Percentiles rank a stretch among this genome's conserved stretches.
Conservation (phyloP, 2,329 filamentous ascomycete genomes). For the Paecilomyces fulvus region DNA sequence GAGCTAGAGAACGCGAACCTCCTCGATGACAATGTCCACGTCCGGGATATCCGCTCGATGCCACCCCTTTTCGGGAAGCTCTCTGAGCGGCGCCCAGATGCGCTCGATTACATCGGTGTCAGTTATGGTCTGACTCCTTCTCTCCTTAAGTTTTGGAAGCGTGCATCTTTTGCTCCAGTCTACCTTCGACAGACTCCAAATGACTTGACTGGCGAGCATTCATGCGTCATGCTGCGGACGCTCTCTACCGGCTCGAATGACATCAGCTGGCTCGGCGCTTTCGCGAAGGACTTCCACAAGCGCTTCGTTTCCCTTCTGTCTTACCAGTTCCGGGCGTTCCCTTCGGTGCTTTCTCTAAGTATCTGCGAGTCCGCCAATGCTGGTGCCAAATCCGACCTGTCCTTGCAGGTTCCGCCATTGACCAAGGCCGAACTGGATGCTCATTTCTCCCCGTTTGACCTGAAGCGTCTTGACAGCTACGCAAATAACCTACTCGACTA, state of each 20-base stretch:
- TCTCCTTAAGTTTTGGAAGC: slow-evolving; percentile 97
- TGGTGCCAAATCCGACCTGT: slow-evolving; percentile 59
- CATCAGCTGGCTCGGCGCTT: slow-evolving; percentile 78
- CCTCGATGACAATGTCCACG: slow-evolving; percentile 77
- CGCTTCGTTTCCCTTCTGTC: slow-evolving; percentile 86
- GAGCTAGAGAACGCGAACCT: slow-evolving; percentile 70
- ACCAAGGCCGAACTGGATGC: slow-evolving; percentile 68
- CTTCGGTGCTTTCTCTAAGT: slow-evolving; percentile 67
- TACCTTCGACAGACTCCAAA: slow-evolving; percentile 94
- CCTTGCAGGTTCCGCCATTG: slow-evolving; percentile 48
- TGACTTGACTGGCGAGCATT: slow-evolving; percentile 93
- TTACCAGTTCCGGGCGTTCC: slow-evolving; percentile 84
- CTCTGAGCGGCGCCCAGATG: slow-evolving; percentile 68
- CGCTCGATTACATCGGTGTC: slow-evolving; percentile 87
- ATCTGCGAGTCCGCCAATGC: slow-evolving; percentile 77
- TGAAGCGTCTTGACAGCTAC: slow-evolving; percentile 91
- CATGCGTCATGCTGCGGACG: slow-evolving; percentile 90
- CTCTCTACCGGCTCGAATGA: slow-evolving; percentile 56
- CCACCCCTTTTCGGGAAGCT: slow-evolving; percentile 87
- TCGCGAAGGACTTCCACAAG: slow-evolving; percentile 84
- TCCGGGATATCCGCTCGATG: slow-evolving; percentile 84
- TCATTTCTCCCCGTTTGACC: slow-evolving; percentile 78
- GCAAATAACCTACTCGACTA: slow-evolving; percentile 97
- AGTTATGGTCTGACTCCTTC: slow-evolving; percentile 83
- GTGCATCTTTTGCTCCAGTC: slow-evolving; percentile 73